phyloP scores from a whole-genome alignment of 176 grass and related monocot species.

The Oryza nivara region DNA sequence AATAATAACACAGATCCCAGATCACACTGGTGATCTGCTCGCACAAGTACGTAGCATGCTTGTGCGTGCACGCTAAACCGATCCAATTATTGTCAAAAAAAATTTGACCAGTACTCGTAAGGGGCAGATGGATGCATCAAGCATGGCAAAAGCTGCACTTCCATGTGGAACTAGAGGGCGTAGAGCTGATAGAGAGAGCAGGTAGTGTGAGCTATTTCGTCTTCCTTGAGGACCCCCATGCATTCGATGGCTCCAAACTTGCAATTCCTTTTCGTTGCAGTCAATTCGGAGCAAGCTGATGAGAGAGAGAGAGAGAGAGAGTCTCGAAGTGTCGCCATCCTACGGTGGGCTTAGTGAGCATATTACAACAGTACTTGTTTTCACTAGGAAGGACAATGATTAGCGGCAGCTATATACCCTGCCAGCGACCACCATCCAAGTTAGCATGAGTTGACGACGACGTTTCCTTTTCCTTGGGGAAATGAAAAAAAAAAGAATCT shows the following conservation, averaged over 20 bases:
- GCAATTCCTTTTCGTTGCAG: not conserved
- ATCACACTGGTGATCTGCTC: not conserved
- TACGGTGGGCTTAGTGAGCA: constrained; percentile 17
- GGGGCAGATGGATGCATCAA: constrained; percentile 17
- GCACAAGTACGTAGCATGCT: constrained; percentile 14
- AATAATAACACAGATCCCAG: not conserved
- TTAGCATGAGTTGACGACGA: no score
- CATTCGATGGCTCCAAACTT: not conserved
- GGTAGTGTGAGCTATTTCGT: not conserved
- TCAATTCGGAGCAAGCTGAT: not conserved
- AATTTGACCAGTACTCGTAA: constrained; percentile 6
- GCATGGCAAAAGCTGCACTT: constrained; percentile 10
- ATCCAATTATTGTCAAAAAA: not conserved
- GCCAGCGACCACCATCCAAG: not conserved
- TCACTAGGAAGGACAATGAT: constrained; percentile 33
- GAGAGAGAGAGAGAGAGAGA: not conserved
- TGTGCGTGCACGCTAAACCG: constrained; percentile 44
- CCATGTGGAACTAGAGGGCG: constrained; percentile 18
- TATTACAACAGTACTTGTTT: constrained; percentile 27
- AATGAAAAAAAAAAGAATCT: not conserved
- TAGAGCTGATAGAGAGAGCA: not conserved
- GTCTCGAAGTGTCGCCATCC: not conserved
- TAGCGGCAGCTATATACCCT: not conserved
- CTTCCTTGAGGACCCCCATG: constrained; percentile 22
- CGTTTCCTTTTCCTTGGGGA: no score